These are phyloP conservation scores for Hordeum pubiflorum DNA, from an alignment of 202 grass and related monocot species.

Conservation along the genomic window DNA sequence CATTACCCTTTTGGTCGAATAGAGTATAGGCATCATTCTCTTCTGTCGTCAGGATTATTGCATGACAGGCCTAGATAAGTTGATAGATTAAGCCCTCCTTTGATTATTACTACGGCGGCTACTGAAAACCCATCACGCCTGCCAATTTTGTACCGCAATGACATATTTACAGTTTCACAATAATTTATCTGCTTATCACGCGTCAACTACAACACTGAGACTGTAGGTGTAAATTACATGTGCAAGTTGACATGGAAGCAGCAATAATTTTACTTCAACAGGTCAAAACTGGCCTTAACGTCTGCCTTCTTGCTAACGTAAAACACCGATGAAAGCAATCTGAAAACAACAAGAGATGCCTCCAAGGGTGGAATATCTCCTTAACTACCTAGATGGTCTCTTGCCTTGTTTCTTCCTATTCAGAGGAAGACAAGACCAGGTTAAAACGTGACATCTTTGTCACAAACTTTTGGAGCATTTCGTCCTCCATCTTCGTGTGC, in stretches of 20 bases:
- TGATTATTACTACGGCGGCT: background rate
- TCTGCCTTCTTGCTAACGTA: background rate
- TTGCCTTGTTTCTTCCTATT: conserved; percentile 21
- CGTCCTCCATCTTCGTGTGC: background rate
- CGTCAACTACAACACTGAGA: background rate
- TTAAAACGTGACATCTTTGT: conserved; percentile 3
- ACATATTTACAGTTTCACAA: background rate
- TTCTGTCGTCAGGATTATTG: background rate
- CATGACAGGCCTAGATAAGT: background rate
- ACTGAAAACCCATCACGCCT: background rate
- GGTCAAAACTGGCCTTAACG: conserved; percentile 1
- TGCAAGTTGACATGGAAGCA: background rate
- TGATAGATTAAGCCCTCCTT: background rate
- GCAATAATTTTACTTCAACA: background rate
- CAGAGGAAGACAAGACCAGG: background rate
- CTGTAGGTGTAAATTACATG: background rate
- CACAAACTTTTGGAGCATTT: conserved; percentile 10
- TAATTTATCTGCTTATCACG: background rate
- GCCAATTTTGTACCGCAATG: background rate
- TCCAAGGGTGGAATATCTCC: conserved; percentile 28
- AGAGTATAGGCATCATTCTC: background rate
- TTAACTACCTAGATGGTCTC: conserved; percentile 28
- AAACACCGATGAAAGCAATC: background rate
- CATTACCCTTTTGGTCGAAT: background rate
- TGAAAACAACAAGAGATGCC: conserved; percentile 1